phyloP scores from a whole-genome alignment of 352 stramenopile genomes.

The Phytopythium montanum region DNA sequence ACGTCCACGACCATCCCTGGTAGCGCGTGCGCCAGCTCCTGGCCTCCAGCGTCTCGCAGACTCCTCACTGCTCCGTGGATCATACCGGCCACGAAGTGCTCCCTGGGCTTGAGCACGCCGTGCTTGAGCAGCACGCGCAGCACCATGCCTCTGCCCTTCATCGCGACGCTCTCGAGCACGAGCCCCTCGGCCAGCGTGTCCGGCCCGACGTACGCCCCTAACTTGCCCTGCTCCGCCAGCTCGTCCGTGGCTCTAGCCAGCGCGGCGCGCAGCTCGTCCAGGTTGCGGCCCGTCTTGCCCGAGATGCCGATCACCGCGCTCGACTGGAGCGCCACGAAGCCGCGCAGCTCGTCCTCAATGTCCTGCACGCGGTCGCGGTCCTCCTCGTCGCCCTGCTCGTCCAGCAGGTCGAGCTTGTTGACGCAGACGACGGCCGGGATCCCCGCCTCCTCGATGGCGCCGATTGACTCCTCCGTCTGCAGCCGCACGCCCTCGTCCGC shows the following conservation, averaged over 20 bases:
- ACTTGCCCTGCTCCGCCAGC: slow-evolving; percentile 23
- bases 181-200: slow-evolving; percentile 47
- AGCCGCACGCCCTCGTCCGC: slow-evolving; percentile 98
- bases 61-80: slow-evolving; percentile 75
- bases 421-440: slow-evolving; percentile 80
- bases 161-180: slow-evolving; percentile 69
- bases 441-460: slow-evolving; percentile 71
- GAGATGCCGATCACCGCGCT: slow-evolving; percentile 77
- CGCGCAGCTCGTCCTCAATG: slow-evolving; percentile 55
- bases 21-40: slow-evolving; percentile 42
- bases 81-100: slow-evolving; percentile 86
- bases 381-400: slow-evolving; percentile 16
- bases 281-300: slow-evolving; percentile 49
- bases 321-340: slow-evolving; percentile 79
- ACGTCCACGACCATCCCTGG: slow-evolving; percentile 79
- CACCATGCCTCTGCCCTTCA: slow-evolving; percentile 63
- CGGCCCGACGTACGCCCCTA: slow-evolving; percentile 33
- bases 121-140: slow-evolving; percentile 72
- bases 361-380: slow-evolving; percentile 24
- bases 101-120: slow-evolving; percentile 50
- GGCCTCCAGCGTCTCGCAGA: slow-evolving; percentile 51
- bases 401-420: slow-evolving; percentile 86
- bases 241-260: slow-evolving; percentile 35
- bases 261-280: slow-evolving; percentile 44
- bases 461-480: slow-evolving; percentile 97